phyloP scores from a whole-genome alignment of 208 protist genomes.

The Phytomonas sp. region DNA sequence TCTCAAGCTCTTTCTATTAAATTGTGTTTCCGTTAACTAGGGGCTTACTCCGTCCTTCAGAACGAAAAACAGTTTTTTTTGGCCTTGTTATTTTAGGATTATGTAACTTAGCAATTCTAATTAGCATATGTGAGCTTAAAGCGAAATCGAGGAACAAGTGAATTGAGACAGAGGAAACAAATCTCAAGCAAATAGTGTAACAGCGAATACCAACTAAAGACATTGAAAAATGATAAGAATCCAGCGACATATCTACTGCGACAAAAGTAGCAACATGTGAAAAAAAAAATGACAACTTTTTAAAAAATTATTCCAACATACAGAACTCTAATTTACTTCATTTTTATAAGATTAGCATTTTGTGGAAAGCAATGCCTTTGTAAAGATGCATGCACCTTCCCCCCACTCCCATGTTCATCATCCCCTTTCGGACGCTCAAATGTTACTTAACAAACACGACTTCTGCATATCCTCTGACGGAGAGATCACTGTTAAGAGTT shows the following conservation, averaged over 20 bases:
- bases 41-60: background rate
- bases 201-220: background rate
- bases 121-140: background rate
- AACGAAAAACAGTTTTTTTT: constrained; percentile 1
- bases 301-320: background rate
- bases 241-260: background rate
- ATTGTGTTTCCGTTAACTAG: background rate
- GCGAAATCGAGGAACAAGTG: background rate
- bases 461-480: background rate
- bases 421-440: background rate
- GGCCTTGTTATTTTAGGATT: background rate
- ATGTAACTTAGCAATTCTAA: background rate
- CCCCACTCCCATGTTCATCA: background rate
- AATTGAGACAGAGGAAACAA: background rate
- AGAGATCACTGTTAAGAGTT: background rate
- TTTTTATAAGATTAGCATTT: background rate
- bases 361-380: background rate
- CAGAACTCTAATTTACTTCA: background rate
- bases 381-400: background rate
- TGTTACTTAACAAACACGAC: background rate
- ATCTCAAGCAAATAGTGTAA: background rate
- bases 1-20: background rate
- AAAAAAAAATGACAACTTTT: background rate
- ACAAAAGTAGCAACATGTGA: background rate
- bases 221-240: background rate